phyloP scores from a whole-genome alignment of 1,139 yeast species.

The Maudiozyma humilis region DNA sequence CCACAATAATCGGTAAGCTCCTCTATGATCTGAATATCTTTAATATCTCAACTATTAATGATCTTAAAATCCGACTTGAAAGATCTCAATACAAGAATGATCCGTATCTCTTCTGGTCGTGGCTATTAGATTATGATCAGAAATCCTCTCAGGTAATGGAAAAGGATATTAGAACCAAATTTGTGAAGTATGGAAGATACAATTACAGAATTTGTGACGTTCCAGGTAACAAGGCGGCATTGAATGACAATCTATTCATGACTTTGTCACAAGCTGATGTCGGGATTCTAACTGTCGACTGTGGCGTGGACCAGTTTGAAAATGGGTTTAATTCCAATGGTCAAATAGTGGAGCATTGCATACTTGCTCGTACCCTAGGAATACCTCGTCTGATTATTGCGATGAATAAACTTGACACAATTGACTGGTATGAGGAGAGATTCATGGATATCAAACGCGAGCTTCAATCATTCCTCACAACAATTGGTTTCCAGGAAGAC shows the following conservation, averaged over 20 bases:
- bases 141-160: conserved; percentile 65
- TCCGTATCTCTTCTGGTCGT: conserved; percentile 7
- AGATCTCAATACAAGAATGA: conserved; percentile 54
- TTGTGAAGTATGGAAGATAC: conserved; percentile 41
- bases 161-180: conserved; percentile 62
- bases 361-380: conserved; percentile 60
- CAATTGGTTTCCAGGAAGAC: conserved; percentile 42
- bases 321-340: conserved; percentile 67
- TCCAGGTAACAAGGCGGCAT: conserved; percentile 80
- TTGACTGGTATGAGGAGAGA: conserved; percentile 50
- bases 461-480: conserved; percentile 45
- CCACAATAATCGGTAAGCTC: conserved; percentile 78
- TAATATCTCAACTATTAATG: conserved; percentile 61
- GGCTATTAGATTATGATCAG: conserved; percentile 54
- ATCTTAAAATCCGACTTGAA: conserved; percentile 63
- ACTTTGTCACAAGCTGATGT: conserved; percentile 32
- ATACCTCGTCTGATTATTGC: conserved; percentile 56
- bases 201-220: conserved; percentile 74
- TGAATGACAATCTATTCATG: conserved; percentile 47
- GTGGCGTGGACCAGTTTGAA: conserved; percentile 67
- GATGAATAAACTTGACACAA: conserved; percentile 66
- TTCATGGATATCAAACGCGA: conserved; percentile 48
- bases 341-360: conserved; percentile 75
- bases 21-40: conserved; percentile 65
- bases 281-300: conserved; percentile 39